These are phyloP conservation scores for Alternaria burnsii DNA, from an alignment of 2,329 filamentous ascomycete species.

Conservation along the genomic window DNA sequence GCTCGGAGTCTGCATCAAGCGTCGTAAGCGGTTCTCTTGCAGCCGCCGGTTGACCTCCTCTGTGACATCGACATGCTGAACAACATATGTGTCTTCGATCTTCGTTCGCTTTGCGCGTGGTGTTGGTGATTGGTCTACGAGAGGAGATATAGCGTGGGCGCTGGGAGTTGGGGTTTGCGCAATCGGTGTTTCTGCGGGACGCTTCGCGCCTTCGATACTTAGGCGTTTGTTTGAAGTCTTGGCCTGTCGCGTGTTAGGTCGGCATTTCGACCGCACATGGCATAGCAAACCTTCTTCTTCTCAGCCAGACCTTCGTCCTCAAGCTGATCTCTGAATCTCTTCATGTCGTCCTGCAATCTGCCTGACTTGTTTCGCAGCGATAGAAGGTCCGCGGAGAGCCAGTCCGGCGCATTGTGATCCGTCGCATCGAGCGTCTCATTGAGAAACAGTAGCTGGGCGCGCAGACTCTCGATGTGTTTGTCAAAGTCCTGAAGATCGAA, in stretches of 20 bases:
- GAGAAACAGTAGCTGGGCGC: constrained; percentile 41
- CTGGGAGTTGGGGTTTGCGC: constrained; percentile 16
- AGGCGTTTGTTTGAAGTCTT: constrained; percentile 40
- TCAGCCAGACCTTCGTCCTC: constrained; percentile 36
- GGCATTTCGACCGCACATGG: neutral
- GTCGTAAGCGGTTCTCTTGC: constrained; percentile 40
- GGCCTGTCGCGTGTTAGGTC: constrained; percentile 18
- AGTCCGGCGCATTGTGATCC: constrained; percentile 47
- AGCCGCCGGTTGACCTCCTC: constrained; percentile 45
- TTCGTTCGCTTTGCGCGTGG: constrained; percentile 23
- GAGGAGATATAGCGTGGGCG: constrained; percentile 24
- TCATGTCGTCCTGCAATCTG: constrained; percentile 47
- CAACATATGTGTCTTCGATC: constrained; percentile 28
- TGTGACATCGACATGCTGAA: constrained; percentile 43
- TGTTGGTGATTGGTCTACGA: constrained; percentile 24
- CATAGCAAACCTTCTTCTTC: constrained; percentile 31
- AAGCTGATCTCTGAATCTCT: constrained; percentile 41
- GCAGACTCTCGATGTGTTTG: constrained; percentile 42
- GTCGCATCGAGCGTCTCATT: constrained; percentile 44
- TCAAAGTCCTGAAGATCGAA: constrained; percentile 41
- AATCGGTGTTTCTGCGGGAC: constrained; percentile 6
- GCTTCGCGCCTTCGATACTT: constrained; percentile 37
- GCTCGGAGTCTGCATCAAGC: constrained; percentile 43
- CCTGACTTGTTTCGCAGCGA: constrained; percentile 45
- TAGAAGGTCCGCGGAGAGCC: constrained; percentile 47